Percentiles rank a stretch among this genome's conserved stretches.
phyloP scores from a whole-genome alignment of 371 early-diverging fungal genomes.

The Mortierella sp. region DNA sequence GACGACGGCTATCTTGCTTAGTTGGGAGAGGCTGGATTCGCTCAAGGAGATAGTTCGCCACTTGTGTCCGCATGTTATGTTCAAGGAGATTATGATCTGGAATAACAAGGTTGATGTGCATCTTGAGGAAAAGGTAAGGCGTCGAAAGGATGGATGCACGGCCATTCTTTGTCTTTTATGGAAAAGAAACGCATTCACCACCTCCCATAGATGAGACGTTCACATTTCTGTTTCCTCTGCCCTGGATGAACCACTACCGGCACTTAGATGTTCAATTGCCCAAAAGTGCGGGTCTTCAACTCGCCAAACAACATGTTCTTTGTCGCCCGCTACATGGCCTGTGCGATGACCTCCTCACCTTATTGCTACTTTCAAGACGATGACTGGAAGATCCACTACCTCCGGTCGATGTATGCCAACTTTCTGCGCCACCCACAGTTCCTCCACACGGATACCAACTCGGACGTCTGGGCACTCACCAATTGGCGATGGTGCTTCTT shows the following conservation, averaged over 20 bases:
- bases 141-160: not conserved
- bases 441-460: conserved; percentile 69
- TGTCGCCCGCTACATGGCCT: conserved; percentile 73
- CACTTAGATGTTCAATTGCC: conserved; percentile 58
- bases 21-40: conserved; percentile 58
- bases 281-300: conserved; percentile 65
- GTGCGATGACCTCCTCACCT: conserved; percentile 68
- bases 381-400: conserved; percentile 57
- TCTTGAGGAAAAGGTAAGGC: conserved; percentile 63
- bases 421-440: conserved; percentile 69
- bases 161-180: not conserved
- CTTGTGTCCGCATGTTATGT: conserved; percentile 73
- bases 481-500: conserved; percentile 79
- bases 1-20: conserved; percentile 67
- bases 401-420: conserved; percentile 73
- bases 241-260: not conserved
- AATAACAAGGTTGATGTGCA: conserved; percentile 68
- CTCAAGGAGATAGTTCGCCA: conserved; percentile 64
- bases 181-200: not conserved
- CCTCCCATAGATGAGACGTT: not conserved
- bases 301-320: conserved; percentile 65
- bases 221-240: not conserved
- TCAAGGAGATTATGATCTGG: conserved; percentile 71
- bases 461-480: conserved; percentile 65
- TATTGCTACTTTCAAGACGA: conserved; percentile 78